phyloP scores from a whole-genome alignment of 768 basidiomycete genomes.

The Boletellus sp. region DNA sequence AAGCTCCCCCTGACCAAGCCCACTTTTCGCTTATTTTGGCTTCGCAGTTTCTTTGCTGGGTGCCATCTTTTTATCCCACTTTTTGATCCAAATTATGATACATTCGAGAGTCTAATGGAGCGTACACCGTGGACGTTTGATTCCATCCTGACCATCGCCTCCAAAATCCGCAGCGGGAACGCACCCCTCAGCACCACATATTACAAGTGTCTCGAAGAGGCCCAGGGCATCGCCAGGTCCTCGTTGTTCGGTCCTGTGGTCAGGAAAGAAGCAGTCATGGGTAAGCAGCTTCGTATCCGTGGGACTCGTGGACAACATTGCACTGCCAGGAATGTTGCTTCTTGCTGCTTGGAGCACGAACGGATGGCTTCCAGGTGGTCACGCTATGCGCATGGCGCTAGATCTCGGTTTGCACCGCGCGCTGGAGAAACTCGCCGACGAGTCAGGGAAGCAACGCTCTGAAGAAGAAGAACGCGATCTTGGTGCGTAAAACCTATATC shows the following conservation, averaged over 20 bases:
- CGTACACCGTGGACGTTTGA: slow-evolving; percentile 96
- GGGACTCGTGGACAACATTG: slow-evolving; percentile 1
- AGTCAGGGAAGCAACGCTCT: slow-evolving; percentile 54
- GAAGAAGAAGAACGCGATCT: slow-evolving; percentile 87
- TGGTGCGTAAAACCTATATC: slow-evolving; percentile 41
- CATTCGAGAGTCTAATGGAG: slow-evolving; percentile 87
- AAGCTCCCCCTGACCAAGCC: slow-evolving; percentile 27
- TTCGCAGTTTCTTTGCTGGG: slow-evolving; percentile 83
- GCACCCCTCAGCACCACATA: slow-evolving; percentile 82
- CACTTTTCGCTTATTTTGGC: slow-evolving; percentile 2
- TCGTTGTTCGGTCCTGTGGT: slow-evolving; percentile 93
- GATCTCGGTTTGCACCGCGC: slow-evolving; percentile 93
- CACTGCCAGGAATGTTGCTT: slow-evolving; percentile 72
- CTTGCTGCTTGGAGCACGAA: slow-evolving; percentile 93
- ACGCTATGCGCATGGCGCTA: slow-evolving; percentile 94
- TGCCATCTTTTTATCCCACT: slow-evolving; percentile 96
- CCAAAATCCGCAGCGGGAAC: slow-evolving; percentile 88
- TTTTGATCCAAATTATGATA: slow-evolving; percentile 91
- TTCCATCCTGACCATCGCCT: slow-evolving; percentile 86
- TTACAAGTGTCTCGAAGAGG: slow-evolving; percentile 90
- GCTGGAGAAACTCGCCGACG: slow-evolving; percentile 84
- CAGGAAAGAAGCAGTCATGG: slow-evolving; percentile 92
- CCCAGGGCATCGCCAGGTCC: slow-evolving; percentile 91
- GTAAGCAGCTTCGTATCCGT: slow-evolving; percentile 36
- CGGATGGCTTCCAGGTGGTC: slow-evolving; percentile 92